A percentile compares a stretch with the other conserved stretches of the same genome.
These are phyloP conservation scores for Fusarium gaditjirri DNA, from an alignment of 2,329 filamentous ascomycete species.

Conservation along the genomic window DNA sequence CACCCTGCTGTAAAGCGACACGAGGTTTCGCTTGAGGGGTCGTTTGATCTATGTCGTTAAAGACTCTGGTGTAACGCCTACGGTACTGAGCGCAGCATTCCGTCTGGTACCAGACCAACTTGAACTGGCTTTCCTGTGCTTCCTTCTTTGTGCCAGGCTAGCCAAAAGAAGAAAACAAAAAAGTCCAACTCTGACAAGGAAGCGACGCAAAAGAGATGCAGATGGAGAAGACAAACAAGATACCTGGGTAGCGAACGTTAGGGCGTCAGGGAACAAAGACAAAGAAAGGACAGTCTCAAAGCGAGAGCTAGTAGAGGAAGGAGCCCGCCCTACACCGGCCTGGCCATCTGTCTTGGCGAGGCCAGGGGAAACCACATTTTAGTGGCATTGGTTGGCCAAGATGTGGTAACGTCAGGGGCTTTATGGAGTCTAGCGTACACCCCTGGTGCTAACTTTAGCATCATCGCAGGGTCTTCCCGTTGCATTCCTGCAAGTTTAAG, in stretches of 20 bases:
- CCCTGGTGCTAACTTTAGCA: conserved; percentile 11
- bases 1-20: not conserved
- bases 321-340: conserved; percentile 5
- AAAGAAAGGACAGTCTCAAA: conserved; percentile 17
- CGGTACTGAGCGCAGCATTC: conserved; percentile 22
- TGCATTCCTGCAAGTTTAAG: conserved; percentile 6
- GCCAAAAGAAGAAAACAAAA: not conserved
- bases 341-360: conserved; percentile 15
- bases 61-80: conserved; percentile 19
- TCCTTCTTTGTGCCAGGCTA: not conserved
- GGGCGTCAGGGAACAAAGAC: not conserved
- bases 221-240: not conserved
- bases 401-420: conserved; percentile 9
- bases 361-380: conserved; percentile 2
- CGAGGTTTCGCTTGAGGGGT: not conserved
- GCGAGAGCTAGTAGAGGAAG: conserved; percentile 3
- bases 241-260: not conserved
- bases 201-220: not conserved
- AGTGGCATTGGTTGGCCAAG: conserved; percentile 27
- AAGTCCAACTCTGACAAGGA: not conserved
- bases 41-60: conserved; percentile 15
- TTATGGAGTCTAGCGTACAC: conserved; percentile 9
- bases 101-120: conserved; percentile 13
- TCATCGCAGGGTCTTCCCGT: conserved; percentile 6
- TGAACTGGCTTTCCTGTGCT: not conserved